Percentiles rank a stretch among this genome's conserved stretches.
These are phyloP conservation scores for Aspergillus biplanus DNA, from an alignment of 495 filamentous ascomycete species.

Conservation along the genomic window DNA sequence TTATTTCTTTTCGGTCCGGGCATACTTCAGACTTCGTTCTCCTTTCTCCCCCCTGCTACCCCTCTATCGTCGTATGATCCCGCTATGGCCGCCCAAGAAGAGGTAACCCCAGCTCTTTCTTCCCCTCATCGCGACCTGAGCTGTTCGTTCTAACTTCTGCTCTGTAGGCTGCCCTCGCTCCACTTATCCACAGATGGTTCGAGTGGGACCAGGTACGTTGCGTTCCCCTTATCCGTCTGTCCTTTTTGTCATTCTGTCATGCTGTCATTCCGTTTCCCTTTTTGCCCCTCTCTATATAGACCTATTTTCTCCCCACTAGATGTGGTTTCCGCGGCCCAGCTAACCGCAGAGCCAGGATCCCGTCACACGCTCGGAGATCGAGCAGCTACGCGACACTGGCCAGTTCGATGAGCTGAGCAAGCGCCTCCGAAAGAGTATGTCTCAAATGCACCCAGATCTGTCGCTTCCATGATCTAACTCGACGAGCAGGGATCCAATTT, in stretches of 20 bases:
- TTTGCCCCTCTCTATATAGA: too few relatives aligned
- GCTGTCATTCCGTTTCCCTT: too few relatives aligned
- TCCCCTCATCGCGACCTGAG: conserved; percentile 4
- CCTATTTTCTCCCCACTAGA: too few relatives aligned
- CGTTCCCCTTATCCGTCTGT: neutral
- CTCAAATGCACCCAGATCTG: neutral
- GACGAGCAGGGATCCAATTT: conserved; percentile 60
- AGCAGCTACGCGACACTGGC: conserved; percentile 52
- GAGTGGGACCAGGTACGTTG: conserved; percentile 59
- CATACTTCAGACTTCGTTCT: neutral
- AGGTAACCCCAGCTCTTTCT: conserved; percentile 23
- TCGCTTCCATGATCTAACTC: conserved; percentile 2
- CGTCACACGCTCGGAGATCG: conserved; percentile 61
- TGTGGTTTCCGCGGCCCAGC: neutral
- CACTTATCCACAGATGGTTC: conserved; percentile 60
- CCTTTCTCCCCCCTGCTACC: neutral
- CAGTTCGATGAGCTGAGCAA: conserved; percentile 57
- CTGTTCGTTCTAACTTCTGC: conserved; percentile 9
- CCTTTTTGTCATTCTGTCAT: neutral
- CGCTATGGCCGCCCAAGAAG: conserved; percentile 25
- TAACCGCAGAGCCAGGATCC: conserved; percentile 48
- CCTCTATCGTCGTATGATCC: conserved; percentile 21
- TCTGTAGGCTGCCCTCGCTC: conserved; percentile 37
- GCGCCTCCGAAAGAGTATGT: conserved; percentile 58
- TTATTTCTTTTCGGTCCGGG: conserved; percentile 7